Base-by-base conservation (phyloP, 805 yeast species). In the Citeromyces nyonsensis region DNA sequence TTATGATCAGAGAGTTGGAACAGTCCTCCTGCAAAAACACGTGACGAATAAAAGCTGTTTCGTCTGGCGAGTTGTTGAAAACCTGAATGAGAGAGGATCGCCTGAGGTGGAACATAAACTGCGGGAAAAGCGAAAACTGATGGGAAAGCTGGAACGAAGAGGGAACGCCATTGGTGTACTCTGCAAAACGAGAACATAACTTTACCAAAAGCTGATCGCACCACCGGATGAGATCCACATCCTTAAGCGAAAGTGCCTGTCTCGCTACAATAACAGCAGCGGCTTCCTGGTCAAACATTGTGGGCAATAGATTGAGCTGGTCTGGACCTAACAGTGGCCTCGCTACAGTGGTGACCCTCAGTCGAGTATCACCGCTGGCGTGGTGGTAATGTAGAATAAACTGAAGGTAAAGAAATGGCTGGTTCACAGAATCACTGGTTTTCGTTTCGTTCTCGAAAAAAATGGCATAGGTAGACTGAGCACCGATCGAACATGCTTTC, bases 31-130 rank as follows among this genome's bases (percentile, higher is more conserved):
- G 66, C 45, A 70, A 52, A 45, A 74, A 66, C 25, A 69, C 59
- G 43, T 74, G 82, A 44, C 81, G 63, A 37, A 70, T 63, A 45
- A 64, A 75, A 11, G 73, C 62, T 5, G 84, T 73, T 49, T 75
- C 84, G 52, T 75, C 84, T 0, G 84, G 84, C 1, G 82, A 74
- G 41, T 69, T 70, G 44, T 73, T 73, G 54, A 75, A 75, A 12
- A 75, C 72, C 42, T 71, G 74, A 25, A 75, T 58, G 44, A 76
- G 72, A 33, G 65, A 73, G 1, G 81, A 73, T 42, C 84, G 61
- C 49, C 82, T 59, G 47, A 75, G 59, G 47, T 75, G 77, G 49
- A 68, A 75, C 52, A 75, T 57, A 49, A 73, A 75, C 45, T 74
- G 82, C 6, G 84, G 83, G 36, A 71, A 63, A 44, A 73, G 49